phyloP scores from a whole-genome alignment of 352 stramenopile genomes.

The Globisporangium radiosum region DNA sequence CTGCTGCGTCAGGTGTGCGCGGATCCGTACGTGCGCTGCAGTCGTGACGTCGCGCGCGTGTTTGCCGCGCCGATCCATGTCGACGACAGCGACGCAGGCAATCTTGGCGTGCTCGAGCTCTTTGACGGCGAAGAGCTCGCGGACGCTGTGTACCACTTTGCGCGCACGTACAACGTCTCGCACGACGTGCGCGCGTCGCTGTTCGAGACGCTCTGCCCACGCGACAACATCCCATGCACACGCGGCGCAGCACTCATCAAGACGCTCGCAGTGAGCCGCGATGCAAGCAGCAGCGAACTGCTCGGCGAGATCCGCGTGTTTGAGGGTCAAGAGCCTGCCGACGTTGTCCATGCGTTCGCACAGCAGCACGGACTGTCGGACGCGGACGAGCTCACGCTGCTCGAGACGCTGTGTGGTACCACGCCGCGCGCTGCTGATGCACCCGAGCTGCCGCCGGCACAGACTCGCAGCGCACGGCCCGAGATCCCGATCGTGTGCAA shows the following conservation, averaged over 20 bases:
- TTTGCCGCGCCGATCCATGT: slow-evolving; percentile 50
- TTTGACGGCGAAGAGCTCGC: slow-evolving; percentile 65
- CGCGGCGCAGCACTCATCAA: slow-evolving; percentile 48
- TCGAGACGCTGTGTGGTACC: slow-evolving; percentile 47
- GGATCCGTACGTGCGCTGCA: slow-evolving; percentile 49
- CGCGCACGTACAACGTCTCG: slow-evolving; percentile 41
- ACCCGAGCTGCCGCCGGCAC: background rate
- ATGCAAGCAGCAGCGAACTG: slow-evolving; percentile 9
- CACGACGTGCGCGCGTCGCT: slow-evolving; percentile 35
- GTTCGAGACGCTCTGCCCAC: slow-evolving; percentile 51
- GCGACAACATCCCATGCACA: slow-evolving; percentile 48
- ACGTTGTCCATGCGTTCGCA: slow-evolving; percentile 66
- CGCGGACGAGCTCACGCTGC: slow-evolving; percentile 28
- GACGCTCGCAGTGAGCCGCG: slow-evolving; percentile 30
- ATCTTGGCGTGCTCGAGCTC: slow-evolving; percentile 26
- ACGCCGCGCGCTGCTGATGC: background rate
- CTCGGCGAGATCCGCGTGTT: slow-evolving; percentile 51
- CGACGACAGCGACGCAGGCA: slow-evolving; percentile 31
- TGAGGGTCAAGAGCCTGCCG: slow-evolving; percentile 67
- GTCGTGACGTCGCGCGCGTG: slow-evolving; percentile 30
- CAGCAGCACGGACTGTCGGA: slow-evolving; percentile 35
- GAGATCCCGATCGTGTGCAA: slow-evolving; percentile 30
- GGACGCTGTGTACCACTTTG: slow-evolving; percentile 58
- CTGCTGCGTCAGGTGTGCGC: slow-evolving; percentile 43
- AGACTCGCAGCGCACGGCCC: background rate